phyloP scores from a whole-genome alignment of 2,329 filamentous ascomycete species.

The Daldinia eschscholtzii region DNA sequence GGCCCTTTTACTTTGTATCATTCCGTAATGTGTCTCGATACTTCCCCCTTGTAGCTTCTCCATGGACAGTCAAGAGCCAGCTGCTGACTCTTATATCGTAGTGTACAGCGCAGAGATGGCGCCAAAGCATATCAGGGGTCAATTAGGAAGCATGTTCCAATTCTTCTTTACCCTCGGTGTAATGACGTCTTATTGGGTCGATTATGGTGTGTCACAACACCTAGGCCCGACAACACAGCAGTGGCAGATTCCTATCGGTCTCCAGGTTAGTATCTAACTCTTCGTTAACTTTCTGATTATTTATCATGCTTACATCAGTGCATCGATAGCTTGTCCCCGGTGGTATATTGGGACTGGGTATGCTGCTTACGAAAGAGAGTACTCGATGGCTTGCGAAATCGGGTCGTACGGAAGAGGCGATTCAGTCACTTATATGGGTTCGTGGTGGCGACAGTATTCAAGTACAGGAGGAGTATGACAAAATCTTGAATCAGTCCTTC shows the following conservation, averaged over 20 bases:
- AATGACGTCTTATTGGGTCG: conserved; percentile 59
- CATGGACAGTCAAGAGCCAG: not conserved
- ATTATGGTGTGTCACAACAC: conserved; percentile 60
- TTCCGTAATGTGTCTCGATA: not conserved
- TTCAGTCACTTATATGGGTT: conserved; percentile 63
- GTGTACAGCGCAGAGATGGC: conserved; percentile 61
- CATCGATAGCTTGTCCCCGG: conserved; percentile 48
- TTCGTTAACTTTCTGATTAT: not conserved
- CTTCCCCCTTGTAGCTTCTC: not conserved
- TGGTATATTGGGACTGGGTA: conserved; percentile 60
- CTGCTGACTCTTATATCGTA: conserved; percentile 43
- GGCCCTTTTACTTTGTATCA: not conserved
- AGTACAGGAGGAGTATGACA: conserved; percentile 53
- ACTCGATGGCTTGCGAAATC: conserved; percentile 62
- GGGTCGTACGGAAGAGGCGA: conserved; percentile 60
- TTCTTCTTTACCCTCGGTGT: conserved; percentile 60
- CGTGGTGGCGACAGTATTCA: conserved; percentile 59
- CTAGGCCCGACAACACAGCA: conserved; percentile 57
- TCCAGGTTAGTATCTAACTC: conserved; percentile 55
- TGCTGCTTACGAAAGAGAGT: conserved; percentile 64
- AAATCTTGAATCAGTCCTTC: not conserved
- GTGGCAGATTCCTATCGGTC: conserved; percentile 64
- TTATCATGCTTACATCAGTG: not conserved
- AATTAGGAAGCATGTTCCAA: conserved; percentile 56
- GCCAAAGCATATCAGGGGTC: conserved; percentile 60